Conservation (phyloP, 805 yeast genomes). For the Ogataea glucozyma region DNA sequence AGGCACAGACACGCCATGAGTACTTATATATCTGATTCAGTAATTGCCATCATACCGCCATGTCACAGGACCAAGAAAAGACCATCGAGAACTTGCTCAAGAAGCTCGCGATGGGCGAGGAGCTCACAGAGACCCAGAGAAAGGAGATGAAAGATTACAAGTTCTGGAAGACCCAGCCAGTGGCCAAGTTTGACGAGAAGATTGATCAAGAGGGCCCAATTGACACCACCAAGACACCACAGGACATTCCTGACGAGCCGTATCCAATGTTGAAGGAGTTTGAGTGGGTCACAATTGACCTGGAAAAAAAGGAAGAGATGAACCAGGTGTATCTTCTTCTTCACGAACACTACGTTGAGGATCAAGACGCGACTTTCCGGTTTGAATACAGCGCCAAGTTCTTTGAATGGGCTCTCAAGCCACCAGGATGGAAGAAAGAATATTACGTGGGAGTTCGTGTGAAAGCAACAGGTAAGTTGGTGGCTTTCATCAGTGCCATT, state of each 20-base stretch:
- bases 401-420: constrained; percentile 88
- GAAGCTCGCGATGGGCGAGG: constrained; percentile 53
- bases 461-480: constrained; percentile 68
- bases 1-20: no score
- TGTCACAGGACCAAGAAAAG: constrained; percentile 28
- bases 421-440: constrained; percentile 88
- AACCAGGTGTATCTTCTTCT: constrained; percentile 78
- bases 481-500: constrained; percentile 90
- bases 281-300: constrained; percentile 85
- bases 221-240: constrained; percentile 64
- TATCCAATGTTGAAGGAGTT: constrained; percentile 73
- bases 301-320: constrained; percentile 53
- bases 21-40: no score
- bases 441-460: constrained; percentile 97
- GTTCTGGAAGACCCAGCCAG: constrained; percentile 99
- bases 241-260: constrained; percentile 70
- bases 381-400: constrained; percentile 84
- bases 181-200: constrained; percentile 69
- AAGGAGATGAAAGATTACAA: constrained; percentile 86
- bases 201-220: constrained; percentile 79
- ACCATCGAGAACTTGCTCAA: constrained; percentile 61
- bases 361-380: constrained; percentile 86
- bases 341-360: constrained; percentile 93
- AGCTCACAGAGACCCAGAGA: constrained; percentile 56
- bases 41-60: not conserved